Base-by-base conservation (phyloP, 208 protist species). In the Crithidia sp. region DNA sequence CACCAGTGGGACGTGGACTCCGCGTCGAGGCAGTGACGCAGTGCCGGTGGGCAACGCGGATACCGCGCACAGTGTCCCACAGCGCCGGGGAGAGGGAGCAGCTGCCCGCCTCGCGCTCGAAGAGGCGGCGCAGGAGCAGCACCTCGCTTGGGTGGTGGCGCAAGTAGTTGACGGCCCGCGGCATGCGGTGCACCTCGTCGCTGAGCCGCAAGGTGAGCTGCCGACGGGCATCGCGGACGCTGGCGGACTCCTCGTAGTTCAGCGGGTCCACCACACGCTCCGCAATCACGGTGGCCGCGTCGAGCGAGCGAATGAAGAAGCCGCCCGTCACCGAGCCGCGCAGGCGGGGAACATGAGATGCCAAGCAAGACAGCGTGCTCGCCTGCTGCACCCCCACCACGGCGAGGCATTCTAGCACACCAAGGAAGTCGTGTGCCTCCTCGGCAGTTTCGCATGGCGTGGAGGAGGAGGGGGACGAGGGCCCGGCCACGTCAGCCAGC, bases 11-110 rank as follows among this genome's bases (percentile, higher is more conserved):
- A 40, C 50, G 74, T 39, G 17, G 61, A 64, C 47, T 56, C 63
- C 52, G 40, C 60, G 37, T 37, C 39, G 57, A 59, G 39, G 68
- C 67, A 37, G 64, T 17, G 3, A 83, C 56, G 6, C 62, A 67
- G 55, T 91, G 79, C 17, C 73, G 80, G 50, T 90, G 85, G 2
- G 87, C 64, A 12, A 93, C 85, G 68, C 79, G 84, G 52, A 93
- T 71, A 7, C 17, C 62, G 0, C 92, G 82, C 19, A 94, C 75
- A 4, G 76, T 77, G 67, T 96, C 89, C 90, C 92, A 96, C 60
- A 96, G 65, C 16, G 61, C 71, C 2, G 80, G 79, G n/a, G 81
- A 80, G 28, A 83, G 64, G 3, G 81, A 57, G 7, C 57, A 57
- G 14, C 91, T 67, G 6, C 58, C 50, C 7, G 82, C 71, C 40